phyloP scores from a whole-genome alignment of 2,329 filamentous ascomycete genomes.

The Hymenoscyphus infarciens region DNA sequence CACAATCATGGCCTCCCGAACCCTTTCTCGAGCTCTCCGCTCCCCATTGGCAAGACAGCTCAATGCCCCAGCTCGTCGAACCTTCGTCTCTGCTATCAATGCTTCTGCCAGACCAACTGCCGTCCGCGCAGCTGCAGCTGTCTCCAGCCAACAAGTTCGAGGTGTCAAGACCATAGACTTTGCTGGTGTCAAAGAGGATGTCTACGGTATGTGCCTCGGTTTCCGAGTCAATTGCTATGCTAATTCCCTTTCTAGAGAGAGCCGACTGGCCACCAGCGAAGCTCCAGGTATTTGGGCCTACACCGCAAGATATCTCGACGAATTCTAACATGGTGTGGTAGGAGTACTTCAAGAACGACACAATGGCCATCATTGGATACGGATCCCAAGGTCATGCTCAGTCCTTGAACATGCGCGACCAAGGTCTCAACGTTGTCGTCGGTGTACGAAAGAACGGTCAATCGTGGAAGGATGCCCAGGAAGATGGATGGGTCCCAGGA shows the following conservation, averaged over 20 bases:
- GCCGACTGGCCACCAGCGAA: slow-evolving; percentile 98
- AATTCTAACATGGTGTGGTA: slow-evolving; percentile 39
- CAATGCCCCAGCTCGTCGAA: slow-evolving; percentile 57
- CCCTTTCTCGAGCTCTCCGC: slow-evolving; percentile 65
- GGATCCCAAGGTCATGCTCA: slow-evolving; percentile 97
- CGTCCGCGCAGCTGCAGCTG: slow-evolving; percentile 44
- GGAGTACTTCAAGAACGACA: slow-evolving; percentile 99
- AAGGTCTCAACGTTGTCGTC: slow-evolving; percentile 97
- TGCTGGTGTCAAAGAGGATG: slow-evolving; percentile 84
- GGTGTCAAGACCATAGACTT: slow-evolving; percentile 99
- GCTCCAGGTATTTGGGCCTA: slow-evolving; percentile 65
- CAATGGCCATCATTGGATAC: slow-evolving; percentile 97
- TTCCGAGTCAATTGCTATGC: not conserved
- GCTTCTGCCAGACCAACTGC: slow-evolving; percentile 50
- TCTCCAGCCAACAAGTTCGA: slow-evolving; percentile 56
- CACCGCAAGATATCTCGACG: slow-evolving; percentile 16
- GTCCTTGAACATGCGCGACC: slow-evolving; percentile 99
- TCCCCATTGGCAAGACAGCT: slow-evolving; percentile 61
- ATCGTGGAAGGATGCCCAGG: slow-evolving; percentile 95
- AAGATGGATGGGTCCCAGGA: slow-evolving; percentile 97
- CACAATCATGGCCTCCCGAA: slow-evolving; percentile 70
- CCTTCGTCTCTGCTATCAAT: slow-evolving; percentile 58
- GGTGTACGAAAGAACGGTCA: slow-evolving; percentile 97
- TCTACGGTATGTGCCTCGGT: slow-evolving; percentile 67
- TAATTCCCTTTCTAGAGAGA: slow-evolving; percentile 62